Evolutionary conservation across 768 basidiomycete species (phyloP), one percentile per base, ranked within the genome.

Genomic region (Holtermanniella nyarrowii): DNA sequence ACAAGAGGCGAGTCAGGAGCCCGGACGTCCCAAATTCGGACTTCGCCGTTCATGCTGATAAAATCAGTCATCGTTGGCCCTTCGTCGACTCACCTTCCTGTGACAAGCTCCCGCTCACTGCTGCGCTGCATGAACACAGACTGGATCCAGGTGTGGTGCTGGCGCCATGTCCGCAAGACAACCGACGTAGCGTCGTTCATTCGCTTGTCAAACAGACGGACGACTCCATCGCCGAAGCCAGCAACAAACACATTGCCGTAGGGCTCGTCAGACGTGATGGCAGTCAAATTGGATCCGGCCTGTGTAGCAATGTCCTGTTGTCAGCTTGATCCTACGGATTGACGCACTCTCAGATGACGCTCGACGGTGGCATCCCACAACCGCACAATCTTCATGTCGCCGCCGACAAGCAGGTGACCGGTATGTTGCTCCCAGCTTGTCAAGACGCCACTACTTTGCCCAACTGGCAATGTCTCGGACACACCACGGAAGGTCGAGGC

Each of bases 301-400:
- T 88, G 82, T 2, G 95, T 96, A 48, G 85, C 81, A 53, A 95
- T 72, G 63, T 93, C 88, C 93, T 96, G 61, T 20, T 21, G 18
- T 42, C 40, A 54, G 41, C 21, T 16, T 80, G 22, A 77, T 81
- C 22, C 49, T 21, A 2, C 45, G 12, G 42, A 26, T 11, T 22
- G 24, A 53, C 58, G 44, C 20, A 64, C 62, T 45, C 64, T 49
- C 3, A 63, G 46, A 56, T 66, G 65, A 14, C 65, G 44, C 69
- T 97, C 95, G 1, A 85, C 85, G 58, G 87, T 83, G 7, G 90
- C 93, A 68, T 99, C 91, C 95, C 95, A 99, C 3, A 90, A 77
- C 53, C 88, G 79, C 55, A 99, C 84, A 37, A 83, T 81, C 52
- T 82, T 80, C 31, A 88, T 84, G 72, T 97, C 93, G 1, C 93